Conservation (phyloP, 805 yeast genomes). For the Candida namnaoensis region DNA sequence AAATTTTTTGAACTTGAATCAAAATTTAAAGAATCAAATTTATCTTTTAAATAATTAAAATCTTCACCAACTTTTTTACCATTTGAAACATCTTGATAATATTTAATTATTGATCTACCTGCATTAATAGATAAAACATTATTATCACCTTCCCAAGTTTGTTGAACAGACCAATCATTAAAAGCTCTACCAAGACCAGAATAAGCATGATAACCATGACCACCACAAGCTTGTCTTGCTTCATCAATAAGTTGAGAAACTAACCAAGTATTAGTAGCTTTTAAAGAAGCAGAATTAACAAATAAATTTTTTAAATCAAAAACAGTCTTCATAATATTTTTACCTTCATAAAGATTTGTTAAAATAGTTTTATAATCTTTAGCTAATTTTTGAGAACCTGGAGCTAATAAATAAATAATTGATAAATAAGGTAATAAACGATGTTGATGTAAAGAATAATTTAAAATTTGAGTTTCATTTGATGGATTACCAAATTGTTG, state of each 20-base stretch:
- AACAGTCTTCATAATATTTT: conserved; percentile 42
- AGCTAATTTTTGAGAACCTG: conserved; percentile 59
- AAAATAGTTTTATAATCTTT: conserved; percentile 40
- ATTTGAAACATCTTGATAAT: conserved; percentile 27
- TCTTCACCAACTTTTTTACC: conserved; percentile 23
- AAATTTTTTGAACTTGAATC: conserved; percentile 12
- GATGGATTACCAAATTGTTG: conserved; percentile 63
- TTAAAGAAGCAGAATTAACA: conserved; percentile 78
- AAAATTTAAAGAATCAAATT: conserved; percentile 20
- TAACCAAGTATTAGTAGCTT: conserved; percentile 86
- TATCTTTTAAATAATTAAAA: conserved; percentile 20
- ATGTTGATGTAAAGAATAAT: conserved; percentile 85
- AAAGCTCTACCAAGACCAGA: conserved; percentile 85
- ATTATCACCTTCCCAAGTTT: conserved; percentile 98
- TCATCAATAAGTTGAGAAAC: conserved; percentile 76
- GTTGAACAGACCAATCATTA: conserved; percentile 94
- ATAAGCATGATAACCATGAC: conserved; percentile 93
- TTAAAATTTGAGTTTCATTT: conserved; percentile 66
- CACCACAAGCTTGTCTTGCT: conserved; percentile 91
- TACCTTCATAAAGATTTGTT: conserved; percentile 39
- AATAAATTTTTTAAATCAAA: conserved; percentile 67
- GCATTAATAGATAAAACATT: conserved; percentile 76
- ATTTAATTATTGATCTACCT: conserved; percentile 59
- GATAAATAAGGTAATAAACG: conserved; percentile 83
- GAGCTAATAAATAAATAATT: conserved; percentile 64